Conservation (phyloP, 805 yeast genomes). For the Spathaspora arborariae region DNA sequence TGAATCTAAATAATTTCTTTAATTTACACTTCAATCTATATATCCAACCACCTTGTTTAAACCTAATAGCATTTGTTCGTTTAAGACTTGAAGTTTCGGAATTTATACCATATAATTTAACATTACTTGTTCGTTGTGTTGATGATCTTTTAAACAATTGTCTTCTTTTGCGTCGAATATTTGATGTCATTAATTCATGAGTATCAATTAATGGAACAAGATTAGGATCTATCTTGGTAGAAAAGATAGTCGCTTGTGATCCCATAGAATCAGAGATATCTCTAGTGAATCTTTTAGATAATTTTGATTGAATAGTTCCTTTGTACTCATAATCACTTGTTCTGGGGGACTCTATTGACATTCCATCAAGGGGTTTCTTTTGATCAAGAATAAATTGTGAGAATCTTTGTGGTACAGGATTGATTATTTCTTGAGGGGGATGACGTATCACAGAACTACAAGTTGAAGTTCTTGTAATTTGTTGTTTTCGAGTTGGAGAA, state of each 20-base stretch:
- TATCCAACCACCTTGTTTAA: constrained; percentile 27
- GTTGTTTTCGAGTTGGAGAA: not conserved
- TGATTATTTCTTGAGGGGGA: constrained; percentile 8
- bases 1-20: constrained; percentile 20
- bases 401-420: constrained; percentile 39
- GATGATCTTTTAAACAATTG: not conserved
- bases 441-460: constrained; percentile 4
- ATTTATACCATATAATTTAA: constrained; percentile 6
- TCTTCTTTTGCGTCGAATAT: not conserved
- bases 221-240: constrained; percentile 23
- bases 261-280: constrained; percentile 37
- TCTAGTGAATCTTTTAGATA: constrained; percentile 3
- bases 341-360: constrained; percentile 13
- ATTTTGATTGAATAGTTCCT: not conserved
- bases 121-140: constrained; percentile 4
- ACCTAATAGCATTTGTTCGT: constrained; percentile 32
- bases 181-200: not conserved
- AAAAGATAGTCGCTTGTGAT: constrained; percentile 42
- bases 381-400: constrained; percentile 39
- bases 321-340: constrained; percentile 2
- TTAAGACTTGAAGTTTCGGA: constrained; percentile 14
- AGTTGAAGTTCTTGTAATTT: not conserved
- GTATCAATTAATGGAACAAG: not conserved
- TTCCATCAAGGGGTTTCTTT: constrained; percentile 18
- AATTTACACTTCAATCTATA: constrained; percentile 30